Base-by-base conservation (phyloP, 2,329 filamentous ascomycete species). In the Stagonosporopsis cucurbitacearum region DNA sequence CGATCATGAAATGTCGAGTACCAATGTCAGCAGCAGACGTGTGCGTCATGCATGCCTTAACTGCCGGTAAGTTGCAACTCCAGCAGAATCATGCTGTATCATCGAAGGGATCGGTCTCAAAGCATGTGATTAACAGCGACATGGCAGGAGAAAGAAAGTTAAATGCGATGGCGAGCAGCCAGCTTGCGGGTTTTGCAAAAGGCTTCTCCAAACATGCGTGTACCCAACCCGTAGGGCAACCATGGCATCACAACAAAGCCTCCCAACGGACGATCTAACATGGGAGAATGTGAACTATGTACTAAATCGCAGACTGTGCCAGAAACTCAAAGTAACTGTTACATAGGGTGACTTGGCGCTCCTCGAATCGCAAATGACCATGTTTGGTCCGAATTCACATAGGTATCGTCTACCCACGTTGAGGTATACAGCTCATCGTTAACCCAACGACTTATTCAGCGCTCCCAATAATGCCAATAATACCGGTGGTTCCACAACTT, bases 161-260 rank as follows among this genome's bases (percentile, higher is more conserved):
- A 56, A 56, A 50, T 56, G 52, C 23, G 28, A 56, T 50, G 52
- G 52, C 39, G 45, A 56, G 40, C 52, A 44, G 20, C 52, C 52
- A 8, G 17, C 40, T 19, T 56, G 52, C 43, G 45, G 52, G 25
- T 56, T 56, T 45, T 56, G 52, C 33, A 46, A 37, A 20, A 39
- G 52, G 25, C 39, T 56, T 13, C 43, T 48, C 15, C 52, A 56
- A 36, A 22, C 44, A 20, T 56, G 52, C 22, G 46, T 56, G 4
- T 56, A 56, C 17, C 46, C 45, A 8, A 50, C 25, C 33, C 37
- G 40, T 20, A 39, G 36, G 23, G 25, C 36, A 23, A 40, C 46
- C 39, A 46, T 32, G 30, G 30, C 17, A 22, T 44, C 45, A 36
- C 36, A 43, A 30, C 25, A 26, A 25, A 19, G 13, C 7, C 13